Evolutionary conservation across 179 eudicot species (phyloP), one percentile per base, ranked within the genome.

Genomic region (Amaranthus tricolor): DNA sequence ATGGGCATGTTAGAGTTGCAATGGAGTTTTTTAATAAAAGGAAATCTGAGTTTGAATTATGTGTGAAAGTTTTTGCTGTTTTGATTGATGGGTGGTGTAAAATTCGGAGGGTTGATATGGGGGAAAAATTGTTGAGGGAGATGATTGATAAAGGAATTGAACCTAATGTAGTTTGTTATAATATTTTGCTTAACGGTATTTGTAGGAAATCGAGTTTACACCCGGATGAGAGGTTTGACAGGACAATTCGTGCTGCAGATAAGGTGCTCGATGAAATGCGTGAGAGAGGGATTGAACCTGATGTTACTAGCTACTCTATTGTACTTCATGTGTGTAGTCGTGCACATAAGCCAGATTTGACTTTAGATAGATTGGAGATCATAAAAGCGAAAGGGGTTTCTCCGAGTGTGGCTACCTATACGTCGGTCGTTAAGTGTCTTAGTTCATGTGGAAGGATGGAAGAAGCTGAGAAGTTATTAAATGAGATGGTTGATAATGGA

Each of bases 21-120:
- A 87, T 88, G 78, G 97, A 94, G 88, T 55, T 92, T 17, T 94
- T 94, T 70, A 90, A 88, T 56, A 87, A 85, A 74, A 81, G 85
- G 78, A 85, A 75, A 49, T 78, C 10, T 31, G 81, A 70, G 45
- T 78, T 86, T 14, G 84, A 83, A 50, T 76, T 79, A 11, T 83
- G 87, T 74, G 86, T 72, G 4, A 94, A 90, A 54, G 70, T 86
- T 48, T 94, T 89, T 21, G 93, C 89, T 1, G 87, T 93, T 77
- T 85, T 94, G 90, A 88, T 94, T 12, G 83, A 78, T 59, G 98
- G 98, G 53, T 94, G 98, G 98, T 93, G 94, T 76, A 94, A 92
- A 80, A 31, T 87, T 2, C 89, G 79, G 62, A 84, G 85, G 81
- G 81, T 80, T 2, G 85, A 82, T 59, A 88, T 86, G 93, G 98